A percentile compares a stretch with the other conserved stretches of the same genome.
phyloP scores from a whole-genome alignment of 805 yeast genomes.

The Limtongia smithiae region DNA sequence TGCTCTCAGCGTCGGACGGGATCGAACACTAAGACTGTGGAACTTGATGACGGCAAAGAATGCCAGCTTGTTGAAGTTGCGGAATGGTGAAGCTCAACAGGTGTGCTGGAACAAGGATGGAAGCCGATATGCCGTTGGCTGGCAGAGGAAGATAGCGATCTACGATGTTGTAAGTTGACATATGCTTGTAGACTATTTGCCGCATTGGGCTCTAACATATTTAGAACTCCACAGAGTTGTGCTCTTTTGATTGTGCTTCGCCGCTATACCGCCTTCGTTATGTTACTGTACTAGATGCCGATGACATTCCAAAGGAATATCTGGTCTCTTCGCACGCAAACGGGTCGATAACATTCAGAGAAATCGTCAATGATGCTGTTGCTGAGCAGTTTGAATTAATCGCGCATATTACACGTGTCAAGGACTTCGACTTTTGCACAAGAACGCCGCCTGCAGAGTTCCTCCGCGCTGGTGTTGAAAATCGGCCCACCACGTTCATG shows the following conservation, averaged over 20 bases:
- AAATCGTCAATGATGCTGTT: slow-evolving; percentile 32
- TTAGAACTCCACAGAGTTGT: slow-evolving; percentile 13
- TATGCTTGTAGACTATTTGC: slow-evolving; percentile 49
- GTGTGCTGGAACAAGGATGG: slow-evolving; percentile 62
- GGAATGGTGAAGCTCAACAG: slow-evolving; percentile 31
- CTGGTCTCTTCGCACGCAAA: slow-evolving; percentile 65
- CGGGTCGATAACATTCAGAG: slow-evolving; percentile 64
- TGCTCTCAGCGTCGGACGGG: slow-evolving; percentile 85
- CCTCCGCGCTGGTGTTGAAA: not conserved
- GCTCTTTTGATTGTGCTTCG: slow-evolving; percentile 41
- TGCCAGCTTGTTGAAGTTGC: slow-evolving; percentile 70
- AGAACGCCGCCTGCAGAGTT: slow-evolving; percentile 10
- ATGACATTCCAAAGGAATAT: slow-evolving; percentile 41
- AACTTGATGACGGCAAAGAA: slow-evolving; percentile 94
- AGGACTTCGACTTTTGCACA: slow-evolving; percentile 56
- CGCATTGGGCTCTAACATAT: slow-evolving; percentile 44
- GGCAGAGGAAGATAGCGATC: slow-evolving; percentile 58
- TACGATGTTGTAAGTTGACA: slow-evolving; percentile 40
- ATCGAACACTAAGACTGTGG: slow-evolving; percentile 84
- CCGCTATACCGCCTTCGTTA: slow-evolving; percentile 69
- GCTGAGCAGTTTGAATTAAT: slow-evolving; percentile 50
- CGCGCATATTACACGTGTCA: slow-evolving; percentile 85
- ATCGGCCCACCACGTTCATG: slow-evolving; percentile 46
- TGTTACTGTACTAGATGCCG: slow-evolving; percentile 41
- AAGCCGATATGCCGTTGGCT: slow-evolving; percentile 71